These are phyloP conservation scores for Plenodomus lindquistii DNA, from an alignment of 2,329 filamentous ascomycete species.

Conservation along the genomic window DNA sequence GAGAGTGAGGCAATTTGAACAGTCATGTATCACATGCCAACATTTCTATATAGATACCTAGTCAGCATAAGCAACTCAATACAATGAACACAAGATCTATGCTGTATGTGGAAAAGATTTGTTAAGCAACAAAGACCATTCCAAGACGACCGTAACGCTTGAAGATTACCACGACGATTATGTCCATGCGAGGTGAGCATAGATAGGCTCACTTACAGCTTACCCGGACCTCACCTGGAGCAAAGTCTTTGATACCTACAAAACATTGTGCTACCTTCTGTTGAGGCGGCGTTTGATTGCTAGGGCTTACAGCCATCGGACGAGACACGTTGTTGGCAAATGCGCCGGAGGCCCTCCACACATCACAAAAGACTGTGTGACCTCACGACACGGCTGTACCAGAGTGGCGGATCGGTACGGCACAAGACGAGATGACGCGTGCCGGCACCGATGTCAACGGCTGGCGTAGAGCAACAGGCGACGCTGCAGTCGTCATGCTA, in stretches of 20 bases:
- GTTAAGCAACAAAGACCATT: too few species aligned
- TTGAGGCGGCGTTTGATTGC: too few species aligned
- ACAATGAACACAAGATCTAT: too few species aligned
- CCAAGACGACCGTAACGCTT: too few species aligned
- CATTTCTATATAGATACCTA: background rate
- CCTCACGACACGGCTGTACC: constrained; percentile 18
- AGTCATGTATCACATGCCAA: background rate
- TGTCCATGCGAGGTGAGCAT: too few species aligned
- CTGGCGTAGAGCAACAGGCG: background rate
- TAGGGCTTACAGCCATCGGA: constrained; percentile 12
- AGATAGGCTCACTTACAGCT: too few species aligned
- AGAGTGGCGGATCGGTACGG: constrained; percentile 9
- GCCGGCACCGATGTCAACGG: constrained; percentile 8
- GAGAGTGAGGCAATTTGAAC: background rate
- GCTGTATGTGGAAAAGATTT: too few species aligned
- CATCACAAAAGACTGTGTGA: constrained; percentile 13
- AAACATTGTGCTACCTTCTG: too few species aligned
- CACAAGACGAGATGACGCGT: constrained; percentile 5
- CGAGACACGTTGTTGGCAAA: constrained; percentile 10
- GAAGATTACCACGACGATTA: too few species aligned
- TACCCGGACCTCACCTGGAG: too few species aligned
- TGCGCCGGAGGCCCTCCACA: constrained; percentile 10
- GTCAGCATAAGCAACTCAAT: too few species aligned
- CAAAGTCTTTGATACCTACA: too few species aligned
- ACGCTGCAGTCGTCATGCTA: background rate